Percentiles rank a stretch among this genome's conserved stretches.
Evolutionary conservation across 116 monocot genomes (phyloP).

Genomic region (Iris pallida): DNA sequence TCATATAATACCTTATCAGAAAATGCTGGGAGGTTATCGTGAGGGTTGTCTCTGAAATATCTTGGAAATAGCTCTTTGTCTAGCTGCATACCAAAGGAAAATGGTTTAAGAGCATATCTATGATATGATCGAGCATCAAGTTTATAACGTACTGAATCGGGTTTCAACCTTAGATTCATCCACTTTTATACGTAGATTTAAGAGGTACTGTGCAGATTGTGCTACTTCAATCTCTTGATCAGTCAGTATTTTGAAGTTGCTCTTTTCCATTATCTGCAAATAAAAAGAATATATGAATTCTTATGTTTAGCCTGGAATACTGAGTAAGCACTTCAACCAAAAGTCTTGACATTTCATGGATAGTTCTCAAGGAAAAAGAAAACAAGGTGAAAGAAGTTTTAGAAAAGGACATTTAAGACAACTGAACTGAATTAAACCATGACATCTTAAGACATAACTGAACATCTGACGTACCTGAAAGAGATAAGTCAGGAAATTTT

Average conservation of each 20-base stretch:
- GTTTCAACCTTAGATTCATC: slow-evolving; percentile 85
- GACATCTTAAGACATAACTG: background rate
- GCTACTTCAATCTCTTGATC: slow-evolving; percentile 78
- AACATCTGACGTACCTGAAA: slow-evolving; percentile 45
- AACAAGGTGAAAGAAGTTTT: too few species aligned
- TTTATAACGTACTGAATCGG: slow-evolving; percentile 1
- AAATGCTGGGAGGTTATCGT: slow-evolving; percentile 45
- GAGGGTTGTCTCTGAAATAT: slow-evolving; percentile 53
- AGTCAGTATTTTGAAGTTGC: slow-evolving; percentile 77
- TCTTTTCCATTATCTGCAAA: slow-evolving; percentile 80
- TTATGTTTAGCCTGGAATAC: too few species aligned
- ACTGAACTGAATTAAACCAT: background rate
- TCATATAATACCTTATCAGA: slow-evolving; percentile 49
- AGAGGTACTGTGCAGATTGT: slow-evolving; percentile 73
- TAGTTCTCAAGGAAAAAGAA: too few species aligned
- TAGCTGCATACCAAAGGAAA: slow-evolving; percentile 30
- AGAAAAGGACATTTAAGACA: too few species aligned
- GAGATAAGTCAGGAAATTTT: slow-evolving; percentile 58
- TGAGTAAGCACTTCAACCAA: too few species aligned
- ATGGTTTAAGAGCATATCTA: slow-evolving; percentile 10
- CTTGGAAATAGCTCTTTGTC: slow-evolving; percentile 46
- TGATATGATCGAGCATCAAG: background rate
- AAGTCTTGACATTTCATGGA: too few species aligned
- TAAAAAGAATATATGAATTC: background rate
- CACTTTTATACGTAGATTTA: slow-evolving; percentile 79